Evolutionary conservation across 352 stramenopile species (phyloP).

Genomic region (Pythium scleroteichum): DNA sequence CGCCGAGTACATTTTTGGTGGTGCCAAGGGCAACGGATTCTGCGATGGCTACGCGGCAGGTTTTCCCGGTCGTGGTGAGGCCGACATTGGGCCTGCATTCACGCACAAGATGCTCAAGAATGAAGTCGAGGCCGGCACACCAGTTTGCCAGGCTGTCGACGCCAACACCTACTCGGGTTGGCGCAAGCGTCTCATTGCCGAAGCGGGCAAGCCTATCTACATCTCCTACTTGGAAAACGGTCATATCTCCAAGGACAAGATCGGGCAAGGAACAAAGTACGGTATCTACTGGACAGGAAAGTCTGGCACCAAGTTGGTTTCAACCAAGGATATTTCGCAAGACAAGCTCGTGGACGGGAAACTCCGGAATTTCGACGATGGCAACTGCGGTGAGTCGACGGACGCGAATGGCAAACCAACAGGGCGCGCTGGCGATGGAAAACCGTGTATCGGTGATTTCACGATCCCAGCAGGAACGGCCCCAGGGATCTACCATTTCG

Average conservation of each 20-base stretch:
- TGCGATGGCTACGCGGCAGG: constrained; percentile 68
- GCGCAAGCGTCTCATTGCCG: constrained; percentile 47
- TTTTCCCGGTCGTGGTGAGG: constrained; percentile 55
- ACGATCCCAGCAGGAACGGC: constrained; percentile 41
- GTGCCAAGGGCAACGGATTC: constrained; percentile 59
- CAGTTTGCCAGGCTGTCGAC: constrained; percentile 48
- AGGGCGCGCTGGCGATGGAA: constrained; percentile 57
- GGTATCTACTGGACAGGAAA: constrained; percentile 68
- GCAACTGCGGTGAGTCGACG: constrained; percentile 57
- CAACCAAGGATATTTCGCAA: constrained; percentile 49
- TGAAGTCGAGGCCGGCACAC: constrained; percentile 46
- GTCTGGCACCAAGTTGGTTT: constrained; percentile 33
- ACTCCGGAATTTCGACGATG: constrained; percentile 54
- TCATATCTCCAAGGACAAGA: constrained; percentile 74
- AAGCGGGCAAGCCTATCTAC: constrained; percentile 43
- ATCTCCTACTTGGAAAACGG: constrained; percentile 61
- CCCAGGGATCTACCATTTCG: constrained; percentile 60
- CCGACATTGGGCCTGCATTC: constrained; percentile 51
- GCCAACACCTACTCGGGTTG: constrained; percentile 61
- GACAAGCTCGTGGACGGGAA: constrained; percentile 51
- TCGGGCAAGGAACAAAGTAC: constrained; percentile 53
- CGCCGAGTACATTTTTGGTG: constrained; percentile 65
- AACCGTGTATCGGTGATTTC: constrained; percentile 62
- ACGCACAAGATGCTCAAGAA: constrained; percentile 77
- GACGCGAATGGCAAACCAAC: constrained; percentile 43